phyloP scores from a whole-genome alignment of 805 yeast genomes.

The Myxozyma vanderwaltii region DNA sequence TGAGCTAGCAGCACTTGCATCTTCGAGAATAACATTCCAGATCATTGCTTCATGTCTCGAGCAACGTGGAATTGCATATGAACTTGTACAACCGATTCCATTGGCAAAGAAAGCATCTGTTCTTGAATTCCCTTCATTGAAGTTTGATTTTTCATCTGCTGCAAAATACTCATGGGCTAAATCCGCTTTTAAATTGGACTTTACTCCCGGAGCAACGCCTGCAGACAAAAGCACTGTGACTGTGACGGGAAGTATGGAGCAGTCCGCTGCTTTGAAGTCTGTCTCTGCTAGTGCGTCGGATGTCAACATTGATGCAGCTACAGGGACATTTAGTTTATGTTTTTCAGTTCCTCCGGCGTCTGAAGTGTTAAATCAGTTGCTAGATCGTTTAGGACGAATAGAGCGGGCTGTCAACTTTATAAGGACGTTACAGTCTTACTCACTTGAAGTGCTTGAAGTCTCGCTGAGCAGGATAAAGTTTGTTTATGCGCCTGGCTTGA shows the following conservation, averaged over 20 bases:
- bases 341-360: slow-evolving; percentile 26
- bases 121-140: slow-evolving; percentile 17
- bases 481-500: slow-evolving; percentile 36
- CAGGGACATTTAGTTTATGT: slow-evolving; percentile 26
- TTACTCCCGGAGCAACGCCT: slow-evolving; percentile 7
- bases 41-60: slow-evolving; percentile 21
- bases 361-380: slow-evolving; percentile 35
- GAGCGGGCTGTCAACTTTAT: slow-evolving; percentile 41
- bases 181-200: slow-evolving; percentile 28
- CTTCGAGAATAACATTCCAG: slow-evolving; percentile 27
- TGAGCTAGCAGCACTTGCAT: slow-evolving; percentile 14
- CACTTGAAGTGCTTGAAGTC: slow-evolving; percentile 38
- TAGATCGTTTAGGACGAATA: slow-evolving; percentile 37
- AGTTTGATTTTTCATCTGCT: slow-evolving; percentile 22
- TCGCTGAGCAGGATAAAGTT: slow-evolving; percentile 40
- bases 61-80: slow-evolving; percentile 19
- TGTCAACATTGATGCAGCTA: slow-evolving; percentile 25
- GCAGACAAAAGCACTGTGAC: slow-evolving; percentile 14
- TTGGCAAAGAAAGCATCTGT: not conserved
- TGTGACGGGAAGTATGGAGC: slow-evolving; percentile 18
- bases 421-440: slow-evolving; percentile 37
- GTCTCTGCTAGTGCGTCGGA: slow-evolving; percentile 23
- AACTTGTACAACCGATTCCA: slow-evolving; percentile 4
- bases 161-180: slow-evolving; percentile 28
- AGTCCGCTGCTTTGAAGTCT: slow-evolving; percentile 15